Conservation (phyloP, 352 stramenopile species). For the Globisporangium nunn region DNA sequence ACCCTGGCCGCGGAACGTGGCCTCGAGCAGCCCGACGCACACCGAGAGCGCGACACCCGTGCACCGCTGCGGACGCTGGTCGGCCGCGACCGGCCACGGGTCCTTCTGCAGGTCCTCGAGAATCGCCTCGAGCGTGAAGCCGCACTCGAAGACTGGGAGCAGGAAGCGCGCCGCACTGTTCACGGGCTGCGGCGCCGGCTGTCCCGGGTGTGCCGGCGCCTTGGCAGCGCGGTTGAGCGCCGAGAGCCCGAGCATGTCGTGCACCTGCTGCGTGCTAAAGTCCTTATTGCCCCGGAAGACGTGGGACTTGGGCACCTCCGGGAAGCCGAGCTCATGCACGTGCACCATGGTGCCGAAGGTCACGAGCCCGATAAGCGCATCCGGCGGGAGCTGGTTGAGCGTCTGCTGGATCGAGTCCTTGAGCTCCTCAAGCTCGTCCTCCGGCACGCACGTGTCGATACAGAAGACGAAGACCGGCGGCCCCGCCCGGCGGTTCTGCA, state of each 20-base stretch:
- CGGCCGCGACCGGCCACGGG: constrained; percentile 95
- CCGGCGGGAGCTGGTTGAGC: constrained; percentile 96
- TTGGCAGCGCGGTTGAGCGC: constrained; percentile 44
- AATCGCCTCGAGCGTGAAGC: constrained; percentile 96
- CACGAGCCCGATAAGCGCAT: constrained; percentile 97
- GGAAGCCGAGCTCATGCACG: constrained; percentile 97
- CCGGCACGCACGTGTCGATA: constrained; percentile 96
- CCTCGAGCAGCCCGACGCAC: constrained; percentile 94
- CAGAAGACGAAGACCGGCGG: constrained; percentile 98
- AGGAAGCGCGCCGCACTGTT: constrained; percentile 93
- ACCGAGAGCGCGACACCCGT: constrained; percentile 96
- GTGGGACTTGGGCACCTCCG: constrained; percentile 94
- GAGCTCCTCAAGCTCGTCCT: constrained; percentile 96
- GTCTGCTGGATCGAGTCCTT: constrained; percentile 98
- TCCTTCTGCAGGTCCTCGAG: constrained; percentile 97
- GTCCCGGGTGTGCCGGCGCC: constrained; percentile 25
- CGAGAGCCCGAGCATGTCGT: constrained; percentile 93
- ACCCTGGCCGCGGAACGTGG: constrained; percentile 92
- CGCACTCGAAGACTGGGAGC: constrained; percentile 94
- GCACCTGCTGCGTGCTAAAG: constrained; percentile 93
- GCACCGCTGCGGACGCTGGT: constrained; percentile 93
- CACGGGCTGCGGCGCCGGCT: constrained; percentile 63
- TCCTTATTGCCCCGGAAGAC: constrained; percentile 99
- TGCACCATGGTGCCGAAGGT: constrained; percentile 99
- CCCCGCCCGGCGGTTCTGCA: constrained; percentile 88